Percentiles rank a stretch among this genome's conserved stretches.
Conservation (phyloP, 2,329 filamentous ascomycete genomes). For the Calycina herbarum region DNA sequence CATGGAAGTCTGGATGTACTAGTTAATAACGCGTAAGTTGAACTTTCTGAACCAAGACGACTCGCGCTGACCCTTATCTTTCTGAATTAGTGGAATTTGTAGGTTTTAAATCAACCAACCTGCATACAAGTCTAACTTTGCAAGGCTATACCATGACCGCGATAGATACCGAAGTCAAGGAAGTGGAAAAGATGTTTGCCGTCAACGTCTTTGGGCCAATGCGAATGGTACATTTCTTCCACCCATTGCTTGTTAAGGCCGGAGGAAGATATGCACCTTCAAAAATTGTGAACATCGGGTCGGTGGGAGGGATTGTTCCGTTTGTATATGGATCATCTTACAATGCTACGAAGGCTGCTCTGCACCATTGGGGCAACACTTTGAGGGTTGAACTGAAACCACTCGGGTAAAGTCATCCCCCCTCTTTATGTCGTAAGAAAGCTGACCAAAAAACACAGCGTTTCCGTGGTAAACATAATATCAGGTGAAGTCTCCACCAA, state of each 20-base stretch:
- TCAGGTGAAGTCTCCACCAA: slow-evolving; percentile 36
- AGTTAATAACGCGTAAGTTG: slow-evolving; percentile 43
- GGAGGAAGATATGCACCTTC: slow-evolving; percentile 18
- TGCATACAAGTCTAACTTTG: neutral
- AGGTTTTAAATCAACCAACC: neutral
- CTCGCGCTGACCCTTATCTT: neutral
- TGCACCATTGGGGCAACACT: slow-evolving; percentile 34
- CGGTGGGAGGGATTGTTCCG: slow-evolving; percentile 16
- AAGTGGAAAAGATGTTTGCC: slow-evolving; percentile 34
- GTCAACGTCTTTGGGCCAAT: slow-evolving; percentile 37
- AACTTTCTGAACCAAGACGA: slow-evolving; percentile 21
- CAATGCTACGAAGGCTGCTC: slow-evolving; percentile 46
- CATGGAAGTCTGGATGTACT: slow-evolving; percentile 43
- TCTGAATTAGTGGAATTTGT: neutral
- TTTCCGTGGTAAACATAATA: slow-evolving; percentile 26
- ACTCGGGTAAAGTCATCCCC: slow-evolving; percentile 10
- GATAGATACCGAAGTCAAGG: slow-evolving; percentile 33
- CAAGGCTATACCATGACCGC: slow-evolving; percentile 37
- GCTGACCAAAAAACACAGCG: neutral
- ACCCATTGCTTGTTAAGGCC: slow-evolving; percentile 28
- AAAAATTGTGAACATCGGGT: slow-evolving; percentile 35
- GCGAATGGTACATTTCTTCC: slow-evolving; percentile 34
- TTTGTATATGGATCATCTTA: slow-evolving; percentile 42
- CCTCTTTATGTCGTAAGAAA: too few species aligned
- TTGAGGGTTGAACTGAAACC: slow-evolving; percentile 25